Conservation (phyloP, 345 rosid species). For the Murraya koenigii region DNA sequence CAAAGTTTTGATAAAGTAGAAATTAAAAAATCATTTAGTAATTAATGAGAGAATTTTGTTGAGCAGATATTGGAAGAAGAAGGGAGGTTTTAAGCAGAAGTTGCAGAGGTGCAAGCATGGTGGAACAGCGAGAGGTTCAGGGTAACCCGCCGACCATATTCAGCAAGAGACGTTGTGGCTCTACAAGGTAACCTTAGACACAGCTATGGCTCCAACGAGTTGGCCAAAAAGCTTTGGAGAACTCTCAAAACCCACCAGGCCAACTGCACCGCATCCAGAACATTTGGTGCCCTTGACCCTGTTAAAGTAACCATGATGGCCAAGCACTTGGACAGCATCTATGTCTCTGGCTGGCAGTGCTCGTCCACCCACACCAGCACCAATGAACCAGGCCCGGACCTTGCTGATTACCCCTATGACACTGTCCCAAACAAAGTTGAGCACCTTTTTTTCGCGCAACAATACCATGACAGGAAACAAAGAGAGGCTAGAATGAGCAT, state of each 20-base stretch:
- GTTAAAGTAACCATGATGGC: slow-evolving; percentile 99
- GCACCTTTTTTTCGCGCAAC: slow-evolving; percentile 90
- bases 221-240: slow-evolving; percentile 89
- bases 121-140: slow-evolving; percentile 97
- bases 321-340: slow-evolving; percentile 79
- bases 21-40: background rate
- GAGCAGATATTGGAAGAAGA: slow-evolving; percentile 87
- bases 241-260: slow-evolving; percentile 90
- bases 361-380: slow-evolving; percentile 93
- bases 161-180: slow-evolving; percentile 85
- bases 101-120: slow-evolving; percentile 95
- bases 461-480: slow-evolving; percentile 93
- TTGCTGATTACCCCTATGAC: slow-evolving; percentile 94
- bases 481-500: slow-evolving; percentile 90
- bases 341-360: slow-evolving; percentile 99
- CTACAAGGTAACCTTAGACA: slow-evolving; percentile 80
- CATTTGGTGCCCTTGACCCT: slow-evolving; percentile 92
- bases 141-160: slow-evolving; percentile 76
- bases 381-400: slow-evolving; percentile 97
- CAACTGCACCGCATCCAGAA: slow-evolving; percentile 85
- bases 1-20: background rate
- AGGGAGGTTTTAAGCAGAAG: slow-evolving; percentile 84
- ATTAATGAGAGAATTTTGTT: background rate
- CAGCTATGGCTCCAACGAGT: slow-evolving; percentile 78
- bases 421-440: slow-evolving; percentile 97